Percentiles rank a stretch among this genome's conserved stretches.
phyloP scores from a whole-genome alignment of 805 yeast genomes.

The Candida namnaoensis region DNA sequence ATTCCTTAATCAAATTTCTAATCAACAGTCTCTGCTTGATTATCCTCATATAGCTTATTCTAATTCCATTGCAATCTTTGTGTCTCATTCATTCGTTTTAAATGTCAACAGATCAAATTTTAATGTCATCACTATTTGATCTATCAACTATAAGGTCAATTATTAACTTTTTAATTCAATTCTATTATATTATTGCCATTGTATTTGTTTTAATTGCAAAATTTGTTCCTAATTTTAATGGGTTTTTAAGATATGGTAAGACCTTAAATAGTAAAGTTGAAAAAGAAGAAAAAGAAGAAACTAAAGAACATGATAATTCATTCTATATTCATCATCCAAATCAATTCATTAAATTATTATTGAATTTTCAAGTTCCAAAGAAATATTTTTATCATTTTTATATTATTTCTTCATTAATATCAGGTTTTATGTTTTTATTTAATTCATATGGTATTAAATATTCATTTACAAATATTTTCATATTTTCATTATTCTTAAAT shows the following conservation, averaged over 20 bases:
- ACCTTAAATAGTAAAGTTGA: conserved; percentile 17
- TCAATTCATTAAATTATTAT: conserved; percentile 6
- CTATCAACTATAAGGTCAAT: neutral
- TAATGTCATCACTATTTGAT: neutral
- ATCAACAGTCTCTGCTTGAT: no score
- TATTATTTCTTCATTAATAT: conserved; percentile 28
- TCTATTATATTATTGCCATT: conserved; percentile 1
- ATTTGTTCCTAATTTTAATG: conserved; percentile 19
- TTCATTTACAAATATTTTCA: conserved; percentile 2
- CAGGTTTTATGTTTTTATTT: conserved; percentile 13
- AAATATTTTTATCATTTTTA: conserved; percentile 34
- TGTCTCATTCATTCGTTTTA: no score
- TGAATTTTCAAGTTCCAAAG: conserved; percentile 47
- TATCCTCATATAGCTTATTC: no score
- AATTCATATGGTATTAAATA: conserved; percentile 3
- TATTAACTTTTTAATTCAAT: neutral
- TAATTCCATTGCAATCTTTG: no score
- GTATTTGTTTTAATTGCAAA: conserved; percentile 24
- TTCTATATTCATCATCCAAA: neutral
- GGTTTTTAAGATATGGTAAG: conserved; percentile 37
- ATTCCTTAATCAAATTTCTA: no score
- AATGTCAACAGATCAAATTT: no score
- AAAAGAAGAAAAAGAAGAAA: neutral
- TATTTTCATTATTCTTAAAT: neutral
- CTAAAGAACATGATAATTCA: no score